phyloP scores from a whole-genome alignment of 345 rosid species.

The Draba incana region DNA sequence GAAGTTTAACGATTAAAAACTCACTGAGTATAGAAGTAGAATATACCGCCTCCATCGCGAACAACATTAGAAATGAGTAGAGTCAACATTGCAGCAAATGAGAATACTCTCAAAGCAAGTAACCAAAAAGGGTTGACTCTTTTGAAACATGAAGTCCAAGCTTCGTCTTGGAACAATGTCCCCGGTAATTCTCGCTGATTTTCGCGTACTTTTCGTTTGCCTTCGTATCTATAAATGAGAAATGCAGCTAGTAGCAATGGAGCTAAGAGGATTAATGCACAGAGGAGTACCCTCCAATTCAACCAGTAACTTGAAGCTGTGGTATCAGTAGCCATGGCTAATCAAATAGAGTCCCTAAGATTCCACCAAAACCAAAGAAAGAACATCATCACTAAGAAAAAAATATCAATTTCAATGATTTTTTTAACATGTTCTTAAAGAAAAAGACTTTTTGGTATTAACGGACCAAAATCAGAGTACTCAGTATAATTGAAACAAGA shows the following conservation, averaged over 20 bases:
- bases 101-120: constrained; percentile 61
- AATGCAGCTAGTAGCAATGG: constrained; percentile 45
- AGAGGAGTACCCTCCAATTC: constrained; percentile 88
- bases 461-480: neutral
- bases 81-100: constrained; percentile 57
- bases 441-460: constrained; percentile 21
- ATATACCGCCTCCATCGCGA: constrained; percentile 69
- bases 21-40: constrained; percentile 94
- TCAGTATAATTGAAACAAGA: too few relatives aligned
- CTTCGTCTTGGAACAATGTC: constrained; percentile 60
- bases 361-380: constrained; percentile 20
- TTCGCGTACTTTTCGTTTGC: constrained; percentile 39
- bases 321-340: constrained; percentile 63
- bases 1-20: constrained; percentile 36
- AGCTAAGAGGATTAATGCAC: constrained; percentile 59
- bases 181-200: constrained; percentile 46
- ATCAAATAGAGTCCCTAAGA: constrained; percentile 37
- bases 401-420: too few relatives aligned
- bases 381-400: too few relatives aligned
- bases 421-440: too few relatives aligned
- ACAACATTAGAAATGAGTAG: constrained; percentile 56
- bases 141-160: constrained; percentile 77
- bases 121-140: constrained; percentile 72
- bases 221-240: constrained; percentile 73
- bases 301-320: constrained; percentile 75